Base-by-base conservation (phyloP, 352 stramenopile genomes). In the Phytophthora fragariae region DNA sequence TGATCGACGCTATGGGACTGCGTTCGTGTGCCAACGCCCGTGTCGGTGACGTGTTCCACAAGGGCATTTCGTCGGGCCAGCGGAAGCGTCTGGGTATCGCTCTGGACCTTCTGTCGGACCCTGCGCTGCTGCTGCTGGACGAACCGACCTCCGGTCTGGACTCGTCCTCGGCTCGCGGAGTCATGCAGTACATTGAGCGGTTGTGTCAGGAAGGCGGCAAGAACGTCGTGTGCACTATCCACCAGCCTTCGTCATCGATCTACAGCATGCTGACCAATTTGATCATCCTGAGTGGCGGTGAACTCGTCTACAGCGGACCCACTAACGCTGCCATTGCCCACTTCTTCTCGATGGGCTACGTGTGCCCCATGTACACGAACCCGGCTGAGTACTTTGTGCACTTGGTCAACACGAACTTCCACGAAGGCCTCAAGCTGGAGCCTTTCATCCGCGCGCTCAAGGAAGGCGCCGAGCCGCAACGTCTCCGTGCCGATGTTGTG, bases 111-210 rank as follows among this genome's bases (percentile, higher is more conserved):
- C 89, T 98, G 0, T 91, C 93, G 0, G 98, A 99, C 63, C 97
- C 97, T 46, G 94, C 96, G 12, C 81, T 99, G 27, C 69, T 99
- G 50, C 91, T 99, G 17, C 79, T 99, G 12, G 97, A 99, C 68
- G 97, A 99, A 73, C 96, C 97, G 0, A 99, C 96, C 0, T 97
- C 84, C 2, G 93, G 94, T 1, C 79, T 99, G 27, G 97, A 99
- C 77, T 89, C 90, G 11, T 93, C 86, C 19, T 92, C 94, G 24
- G 94, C 96, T 9, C 82, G 93, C 50, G 85, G 87, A 46, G 91
- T 99, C 11, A 97, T 99, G 75, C 79, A 95, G 44, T 80, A 89
- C 49, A 82, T 95, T 29, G 68, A 89, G 5, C 75, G 81, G 19
- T 63, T 89, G 27, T 84, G 86, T 24, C 73, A 80, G 7, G 81